Base-by-base conservation (phyloP, 2,329 filamentous ascomycete genomes). In the Trichoderma sp. region DNA sequence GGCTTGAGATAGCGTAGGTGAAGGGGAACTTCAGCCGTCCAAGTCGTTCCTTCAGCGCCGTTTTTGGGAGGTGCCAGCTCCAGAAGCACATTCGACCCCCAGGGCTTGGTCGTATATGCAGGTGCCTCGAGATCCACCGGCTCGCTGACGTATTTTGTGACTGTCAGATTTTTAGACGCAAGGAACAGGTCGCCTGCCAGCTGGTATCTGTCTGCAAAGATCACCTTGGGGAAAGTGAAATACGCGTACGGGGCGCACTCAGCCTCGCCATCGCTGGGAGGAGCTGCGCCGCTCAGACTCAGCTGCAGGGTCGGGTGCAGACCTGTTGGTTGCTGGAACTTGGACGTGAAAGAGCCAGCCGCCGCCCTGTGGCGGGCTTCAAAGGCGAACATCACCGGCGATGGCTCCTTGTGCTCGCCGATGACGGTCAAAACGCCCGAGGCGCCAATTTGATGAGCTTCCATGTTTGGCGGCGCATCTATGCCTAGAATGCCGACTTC, bases 41-140 rank as follows among this genome's bases (percentile, higher is more conserved):
- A 93, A 14, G 81, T 78, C 19, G 82, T 75, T 21, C 80, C 77
- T 74, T 77, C 73, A 6, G 73, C 69, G 8, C 73, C 69, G 5
- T 73, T 16, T 0, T 74, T 70, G 0, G 91, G 88, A 1, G 85
- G 83, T 0, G 88, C 86, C 49, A 98, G 85, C 76, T 96, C 90
- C 24, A 97, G 80, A 5, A 97, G 84, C 19, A 93, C 84, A 19
- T 86, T 88, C 0, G 91, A 94, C 5, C 95, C 95, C 95, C 95
- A 97, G 37, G 84, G 79, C 7, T 85, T 77, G 35, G 93, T 86
- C 1, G 90, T 88, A 83, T 96, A 98, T 74, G 91, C 91, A 1
- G 95, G 95, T 0, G 93, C 94, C 81, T 98, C 95, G 65, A 98
- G 89, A 73, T 98, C 94, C 7, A 94, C 92, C 24, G 93, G 92